Conservation (phyloP, 176 grass and related monocot species). For the Thalia dealbata region DNA sequence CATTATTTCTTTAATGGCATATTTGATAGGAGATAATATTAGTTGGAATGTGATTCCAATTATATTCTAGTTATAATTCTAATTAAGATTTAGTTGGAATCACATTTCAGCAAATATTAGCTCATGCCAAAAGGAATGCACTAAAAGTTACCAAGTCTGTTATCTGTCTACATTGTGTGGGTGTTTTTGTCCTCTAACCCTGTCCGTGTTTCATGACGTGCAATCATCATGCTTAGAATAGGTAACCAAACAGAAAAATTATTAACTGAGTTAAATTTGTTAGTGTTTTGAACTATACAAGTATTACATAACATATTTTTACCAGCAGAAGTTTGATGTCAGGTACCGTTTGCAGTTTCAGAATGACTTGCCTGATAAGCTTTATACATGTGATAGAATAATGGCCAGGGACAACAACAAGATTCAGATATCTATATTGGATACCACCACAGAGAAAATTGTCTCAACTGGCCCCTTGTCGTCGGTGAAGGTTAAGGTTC, state of each 20-base stretch:
- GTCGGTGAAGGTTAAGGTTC: slow-evolving; percentile 7
- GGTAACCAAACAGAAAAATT: neutral
- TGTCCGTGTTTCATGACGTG: neutral
- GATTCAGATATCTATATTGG: slow-evolving; percentile 11
- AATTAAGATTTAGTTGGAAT: no score
- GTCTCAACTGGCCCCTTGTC: slow-evolving; percentile 6
- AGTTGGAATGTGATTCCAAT: no score
- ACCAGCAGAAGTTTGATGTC: neutral
- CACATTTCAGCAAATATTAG: no score
- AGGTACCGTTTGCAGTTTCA: slow-evolving; percentile 14
- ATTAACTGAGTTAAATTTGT: neutral
- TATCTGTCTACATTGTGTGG: neutral
- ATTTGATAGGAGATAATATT: no score
- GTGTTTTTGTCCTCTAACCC: no score
- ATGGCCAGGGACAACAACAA: neutral
- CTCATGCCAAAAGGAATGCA: no score
- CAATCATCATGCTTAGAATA: neutral
- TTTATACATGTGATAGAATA: slow-evolving; percentile 1
- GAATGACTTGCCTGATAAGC: neutral
- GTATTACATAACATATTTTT: neutral
- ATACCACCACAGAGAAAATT: neutral
- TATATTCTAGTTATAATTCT: no score
- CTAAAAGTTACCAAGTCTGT: neutral
- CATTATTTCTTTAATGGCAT: no score
- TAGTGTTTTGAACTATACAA: neutral